Conservation (phyloP, 805 yeast genomes). For the Candida andamanensis region DNA sequence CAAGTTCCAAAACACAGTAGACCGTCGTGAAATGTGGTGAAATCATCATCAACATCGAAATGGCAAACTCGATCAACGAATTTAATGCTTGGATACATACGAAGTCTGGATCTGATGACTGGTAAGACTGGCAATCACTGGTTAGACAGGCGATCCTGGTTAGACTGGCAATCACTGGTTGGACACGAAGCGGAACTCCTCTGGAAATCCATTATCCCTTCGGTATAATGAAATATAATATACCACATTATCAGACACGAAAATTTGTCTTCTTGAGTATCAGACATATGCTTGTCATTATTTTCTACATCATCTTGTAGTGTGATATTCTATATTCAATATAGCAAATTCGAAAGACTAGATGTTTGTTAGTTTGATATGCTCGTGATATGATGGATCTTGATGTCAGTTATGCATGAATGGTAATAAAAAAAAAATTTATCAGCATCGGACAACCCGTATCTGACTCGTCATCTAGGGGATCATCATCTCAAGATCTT, state of each 20-base stretch:
- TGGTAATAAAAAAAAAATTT: constrained; percentile 69
- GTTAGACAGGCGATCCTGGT: no score
- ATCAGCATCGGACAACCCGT: constrained; percentile 94
- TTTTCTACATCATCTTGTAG: constrained; percentile 67
- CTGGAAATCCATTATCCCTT: constrained; percentile 3
- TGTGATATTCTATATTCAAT: constrained; percentile 8
- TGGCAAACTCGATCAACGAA: no score
- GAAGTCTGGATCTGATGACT: no score
- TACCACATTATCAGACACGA: constrained; percentile 40
- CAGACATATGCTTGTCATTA: constrained; percentile 99
- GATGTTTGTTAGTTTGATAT: constrained; percentile 3
- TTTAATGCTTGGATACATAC: no score
- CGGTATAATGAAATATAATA: constrained; percentile 12
- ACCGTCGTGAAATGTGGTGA: constrained; percentile 49
- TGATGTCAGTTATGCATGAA: constrained; percentile 83
- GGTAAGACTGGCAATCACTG: no score
- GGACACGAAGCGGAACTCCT: no score
- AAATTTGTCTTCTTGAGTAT: constrained; percentile 55
- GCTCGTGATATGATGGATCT: constrained; percentile 1
- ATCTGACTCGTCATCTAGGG: constrained; percentile 98
- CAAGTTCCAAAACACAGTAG: constrained; percentile 45
- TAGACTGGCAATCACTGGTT: constrained; percentile 6
- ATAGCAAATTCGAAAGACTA: constrained; percentile 13
- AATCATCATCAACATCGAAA: constrained; percentile 43
- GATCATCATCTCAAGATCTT: constrained; percentile 43